Conservation (phyloP, 129 eudicot species). For the Artemisia annua region DNA sequence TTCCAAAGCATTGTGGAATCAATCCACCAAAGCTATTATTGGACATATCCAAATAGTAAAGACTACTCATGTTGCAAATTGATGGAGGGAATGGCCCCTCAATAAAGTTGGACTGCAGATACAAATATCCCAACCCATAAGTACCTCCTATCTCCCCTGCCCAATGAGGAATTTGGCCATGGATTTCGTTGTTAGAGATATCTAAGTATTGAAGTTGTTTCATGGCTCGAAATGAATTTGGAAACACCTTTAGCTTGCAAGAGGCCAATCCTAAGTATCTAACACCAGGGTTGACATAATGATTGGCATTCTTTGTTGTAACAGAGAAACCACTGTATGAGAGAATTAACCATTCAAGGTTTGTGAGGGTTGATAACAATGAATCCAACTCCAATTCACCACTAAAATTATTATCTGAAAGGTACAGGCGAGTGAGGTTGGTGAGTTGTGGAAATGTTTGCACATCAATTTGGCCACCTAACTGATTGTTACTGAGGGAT, state of each 20-base stretch:
- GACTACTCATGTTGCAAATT: too few species aligned
- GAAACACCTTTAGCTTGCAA: constrained; percentile 17
- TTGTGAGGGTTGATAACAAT: constrained; percentile 19
- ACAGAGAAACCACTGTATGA: constrained; percentile 15
- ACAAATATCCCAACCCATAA: neutral
- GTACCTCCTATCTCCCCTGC: constrained; percentile 1
- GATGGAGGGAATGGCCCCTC: too few species aligned
- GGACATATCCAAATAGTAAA: too few species aligned
- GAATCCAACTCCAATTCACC: constrained; percentile 10
- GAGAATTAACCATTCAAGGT: constrained; percentile 18
- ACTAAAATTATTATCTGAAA: constrained; percentile 11
- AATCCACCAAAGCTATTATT: too few species aligned
- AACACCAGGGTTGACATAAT: neutral
- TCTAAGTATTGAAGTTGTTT: neutral
- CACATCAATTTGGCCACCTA: neutral
- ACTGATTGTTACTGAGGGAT: too few species aligned
- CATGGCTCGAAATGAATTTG: constrained; percentile 2
- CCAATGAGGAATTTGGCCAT: constrained; percentile 20
- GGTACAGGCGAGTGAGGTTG: neutral
- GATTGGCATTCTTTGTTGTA: neutral
- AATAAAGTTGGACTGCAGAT: too few species aligned
- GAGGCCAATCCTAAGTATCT: neutral
- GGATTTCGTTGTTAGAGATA: constrained; percentile 14
- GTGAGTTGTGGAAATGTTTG: neutral
- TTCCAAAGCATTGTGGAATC: too few species aligned